Percentiles rank a stretch among this genome's conserved stretches.
Conservation (phyloP, 768 basidiomycete species). For the Russula earlei region DNA sequence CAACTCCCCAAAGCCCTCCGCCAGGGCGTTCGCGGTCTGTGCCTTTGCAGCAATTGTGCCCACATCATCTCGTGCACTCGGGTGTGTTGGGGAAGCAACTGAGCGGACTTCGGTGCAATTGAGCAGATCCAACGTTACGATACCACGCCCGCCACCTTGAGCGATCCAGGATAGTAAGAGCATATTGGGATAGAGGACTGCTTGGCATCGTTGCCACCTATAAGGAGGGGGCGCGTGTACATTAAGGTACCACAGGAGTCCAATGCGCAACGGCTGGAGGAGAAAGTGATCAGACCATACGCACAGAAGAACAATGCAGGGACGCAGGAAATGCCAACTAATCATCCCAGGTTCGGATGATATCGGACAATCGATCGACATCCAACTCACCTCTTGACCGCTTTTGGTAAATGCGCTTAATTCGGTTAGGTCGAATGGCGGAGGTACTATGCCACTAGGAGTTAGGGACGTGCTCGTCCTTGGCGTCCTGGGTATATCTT, state of each 20-base stretch:
- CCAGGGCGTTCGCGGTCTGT: constrained; percentile 39
- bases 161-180: constrained; percentile 83
- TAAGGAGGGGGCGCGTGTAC: constrained; percentile 77
- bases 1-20: constrained; percentile 33
- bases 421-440: constrained; percentile 40
- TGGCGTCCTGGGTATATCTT: constrained; percentile 25
- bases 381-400: constrained; percentile 37
- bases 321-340: background rate
- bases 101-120: constrained; percentile 83
- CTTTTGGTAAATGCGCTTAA: constrained; percentile 35
- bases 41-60: constrained; percentile 72
- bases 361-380: background rate
- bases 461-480: constrained; percentile 21
- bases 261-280: constrained; percentile 75
- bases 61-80: constrained; percentile 73
- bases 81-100: constrained; percentile 73
- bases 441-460: constrained; percentile 31
- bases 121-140: constrained; percentile 77
- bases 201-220: constrained; percentile 75
- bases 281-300: constrained; percentile 10
- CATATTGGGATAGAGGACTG: constrained; percentile 73
- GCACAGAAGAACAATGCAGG: constrained; percentile 1
- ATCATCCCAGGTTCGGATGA: background rate
- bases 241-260: constrained; percentile 85
- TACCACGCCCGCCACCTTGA: constrained; percentile 70